phyloP scores from a whole-genome alignment of 2,329 filamentous ascomycete genomes.

The Colletotrichum sp. region DNA sequence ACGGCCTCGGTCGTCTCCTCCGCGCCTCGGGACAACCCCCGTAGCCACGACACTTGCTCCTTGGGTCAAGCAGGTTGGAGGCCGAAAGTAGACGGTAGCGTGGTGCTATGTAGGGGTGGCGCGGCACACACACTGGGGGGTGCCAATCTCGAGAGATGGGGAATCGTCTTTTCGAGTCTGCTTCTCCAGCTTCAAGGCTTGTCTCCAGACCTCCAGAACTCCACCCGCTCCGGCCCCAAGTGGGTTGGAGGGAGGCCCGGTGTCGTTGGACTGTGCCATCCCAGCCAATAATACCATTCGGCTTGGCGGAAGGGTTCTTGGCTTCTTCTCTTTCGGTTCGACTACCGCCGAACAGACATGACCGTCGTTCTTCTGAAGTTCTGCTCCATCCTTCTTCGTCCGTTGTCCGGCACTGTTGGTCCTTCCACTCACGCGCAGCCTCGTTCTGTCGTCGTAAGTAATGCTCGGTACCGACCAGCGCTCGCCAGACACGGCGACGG shows the following conservation, averaged over 20 bases:
- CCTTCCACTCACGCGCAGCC: neutral
- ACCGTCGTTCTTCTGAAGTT: neutral
- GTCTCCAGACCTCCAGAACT: constrained; percentile 10
- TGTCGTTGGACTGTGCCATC: constrained; percentile 22
- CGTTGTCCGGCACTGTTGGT: neutral
- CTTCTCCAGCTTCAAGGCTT: constrained; percentile 18
- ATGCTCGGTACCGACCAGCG: neutral
- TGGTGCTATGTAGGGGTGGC: neutral
- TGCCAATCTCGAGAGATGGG: neutral
- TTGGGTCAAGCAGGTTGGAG: neutral
- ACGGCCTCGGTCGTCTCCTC: neutral
- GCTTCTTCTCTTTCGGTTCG: constrained; percentile 24
- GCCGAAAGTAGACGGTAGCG: neutral
- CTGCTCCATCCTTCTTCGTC: neutral
- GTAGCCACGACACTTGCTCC: neutral
- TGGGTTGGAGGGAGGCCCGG: constrained; percentile 1
- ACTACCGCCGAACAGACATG: constrained; percentile 28
- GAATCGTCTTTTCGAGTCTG: neutral
- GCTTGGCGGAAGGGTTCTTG: constrained; percentile 1
- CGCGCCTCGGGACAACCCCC: constrained; percentile 2
- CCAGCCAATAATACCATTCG: constrained; percentile 10
- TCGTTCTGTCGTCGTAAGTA: neutral
- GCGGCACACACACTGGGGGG: neutral
- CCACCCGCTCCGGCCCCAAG: constrained; percentile 3
- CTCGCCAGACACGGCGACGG: neutral